These are phyloP conservation scores for Elongisporangium prolatum DNA, from an alignment of 352 stramenopile genomes.

Conservation along the genomic window DNA sequence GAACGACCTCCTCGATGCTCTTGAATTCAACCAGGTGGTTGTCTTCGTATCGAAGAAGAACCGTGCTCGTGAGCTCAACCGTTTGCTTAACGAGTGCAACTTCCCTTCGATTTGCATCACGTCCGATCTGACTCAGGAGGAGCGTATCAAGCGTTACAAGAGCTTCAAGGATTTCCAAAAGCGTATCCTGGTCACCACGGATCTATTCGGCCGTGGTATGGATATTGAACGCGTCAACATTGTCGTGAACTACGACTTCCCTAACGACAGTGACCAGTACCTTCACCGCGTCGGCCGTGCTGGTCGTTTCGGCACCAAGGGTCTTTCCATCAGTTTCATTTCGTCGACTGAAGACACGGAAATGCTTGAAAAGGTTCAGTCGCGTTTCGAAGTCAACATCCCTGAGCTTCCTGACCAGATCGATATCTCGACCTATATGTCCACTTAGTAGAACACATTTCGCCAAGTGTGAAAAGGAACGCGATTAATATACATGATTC, in stretches of 20 bases:
- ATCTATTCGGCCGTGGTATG: slow-evolving; percentile 99
- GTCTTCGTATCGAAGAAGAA: slow-evolving; percentile 98
- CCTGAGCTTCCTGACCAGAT: slow-evolving; percentile 99
- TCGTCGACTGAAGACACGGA: slow-evolving; percentile 97
- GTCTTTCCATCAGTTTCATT: slow-evolving; percentile 99
- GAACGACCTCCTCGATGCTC: slow-evolving; percentile 98
- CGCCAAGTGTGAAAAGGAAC: slow-evolving; percentile 7
- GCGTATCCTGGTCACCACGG: slow-evolving; percentile 99
- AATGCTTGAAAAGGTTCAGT: slow-evolving; percentile 98
- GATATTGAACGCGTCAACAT: slow-evolving; percentile 99
- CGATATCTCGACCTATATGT: slow-evolving; percentile 99
- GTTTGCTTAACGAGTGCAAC: slow-evolving; percentile 99
- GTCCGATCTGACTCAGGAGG: slow-evolving; percentile 96
- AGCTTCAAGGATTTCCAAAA: slow-evolving; percentile 99
- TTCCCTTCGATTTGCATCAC: slow-evolving; percentile 99
- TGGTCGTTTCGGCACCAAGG: slow-evolving; percentile 99
- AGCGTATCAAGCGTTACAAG: slow-evolving; percentile 98
- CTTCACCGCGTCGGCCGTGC: slow-evolving; percentile 98
- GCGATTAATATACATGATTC: slow-evolving; percentile 17
- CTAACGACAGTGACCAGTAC: slow-evolving; percentile 97
- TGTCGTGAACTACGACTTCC: slow-evolving; percentile 99
- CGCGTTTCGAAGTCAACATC: slow-evolving; percentile 99
- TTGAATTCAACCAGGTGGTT: slow-evolving; percentile 99
- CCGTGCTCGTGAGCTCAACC: slow-evolving; percentile 96
- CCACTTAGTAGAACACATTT: slow-evolving; percentile 42